These are phyloP conservation scores for Phellopilus nigrolimitatus DNA, from an alignment of 1,284 basidiomycete genomes.

Conservation along the genomic window DNA sequence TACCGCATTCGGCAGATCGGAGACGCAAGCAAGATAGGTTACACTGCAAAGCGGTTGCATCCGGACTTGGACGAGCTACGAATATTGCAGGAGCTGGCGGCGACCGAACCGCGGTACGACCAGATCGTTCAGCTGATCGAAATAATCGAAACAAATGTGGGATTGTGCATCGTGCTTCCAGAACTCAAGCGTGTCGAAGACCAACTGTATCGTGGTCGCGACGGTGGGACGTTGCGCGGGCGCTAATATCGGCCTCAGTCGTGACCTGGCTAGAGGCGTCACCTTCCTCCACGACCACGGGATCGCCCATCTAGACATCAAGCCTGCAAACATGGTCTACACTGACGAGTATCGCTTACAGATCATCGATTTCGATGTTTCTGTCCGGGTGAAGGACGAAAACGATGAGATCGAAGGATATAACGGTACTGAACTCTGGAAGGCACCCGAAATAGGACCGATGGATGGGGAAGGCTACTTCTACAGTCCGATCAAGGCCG, in stretches of 20 bases:
- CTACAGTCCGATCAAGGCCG: not conserved
- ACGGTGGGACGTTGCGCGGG: not conserved
- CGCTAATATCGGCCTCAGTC: not conserved
- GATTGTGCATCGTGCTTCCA: not conserved
- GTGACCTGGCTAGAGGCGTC: not conserved
- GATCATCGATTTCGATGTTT: not conserved
- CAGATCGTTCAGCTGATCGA: not conserved
- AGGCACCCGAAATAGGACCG: not conserved
- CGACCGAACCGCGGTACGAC: not conserved
- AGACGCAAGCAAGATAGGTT: too few species aligned
- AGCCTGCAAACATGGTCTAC: not conserved
- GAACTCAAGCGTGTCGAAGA: not conserved
- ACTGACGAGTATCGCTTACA: not conserved
- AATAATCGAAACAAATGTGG: not conserved
- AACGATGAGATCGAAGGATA: not conserved
- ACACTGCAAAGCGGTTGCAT: not conserved
- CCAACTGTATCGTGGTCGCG: not conserved
- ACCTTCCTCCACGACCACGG: not conserved
- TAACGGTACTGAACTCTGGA: not conserved
- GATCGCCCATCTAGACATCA: not conserved
- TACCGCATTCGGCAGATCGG: too few species aligned
- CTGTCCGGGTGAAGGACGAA: not conserved
- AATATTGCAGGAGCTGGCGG: not conserved
- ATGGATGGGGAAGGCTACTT: not conserved
- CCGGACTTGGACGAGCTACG: not conserved